Evolutionary conservation across 2,329 filamentous ascomycete genomes (phyloP), one percentile per base, ranked within the genome.

Genomic region (Neofusicoccum kwambonambiense): DNA sequence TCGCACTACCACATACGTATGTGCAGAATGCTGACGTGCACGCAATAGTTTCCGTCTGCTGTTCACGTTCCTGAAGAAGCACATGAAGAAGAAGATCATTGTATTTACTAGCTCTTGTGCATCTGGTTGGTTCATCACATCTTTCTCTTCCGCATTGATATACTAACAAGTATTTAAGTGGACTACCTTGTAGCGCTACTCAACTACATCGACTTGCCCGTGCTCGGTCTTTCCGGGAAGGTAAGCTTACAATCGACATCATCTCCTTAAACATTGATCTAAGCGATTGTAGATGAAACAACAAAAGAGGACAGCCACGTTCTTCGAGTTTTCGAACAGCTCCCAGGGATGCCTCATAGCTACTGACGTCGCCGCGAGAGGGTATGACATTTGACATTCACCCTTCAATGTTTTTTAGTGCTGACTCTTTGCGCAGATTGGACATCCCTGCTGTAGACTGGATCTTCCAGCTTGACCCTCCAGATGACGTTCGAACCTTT

Each of bases 231-330:
- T 7, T 92, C 96, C 77, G 95, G 77, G 39, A 97, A 99, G 81
- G 27, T 31, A 31, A 31, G 27, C 27, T 31, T 31, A 31, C 27
- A 31, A 31, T 31, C 6, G 27, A 31, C 27, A 31, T 1, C 6
- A 1, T 31, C 27, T 31, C 4, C 6, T 31, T 31, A 2, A 31
- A 7, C 6, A 31, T 31, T 31, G 27, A 5, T 31, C 27, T 31
- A 31, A 31, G 27, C 27, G 1, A 31, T 31, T 31, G 27, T 31
- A 31, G 27, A 92, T 97, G 80, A 99, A 99, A 80, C 95, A 99
- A 79, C 93, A 97, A 79, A 97, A 97, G 79, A 91, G 95, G n/a
- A 99, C 95, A 27, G 96, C 96, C 75, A 97, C 93, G 0, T 99
- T 99, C 78, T 99, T 98, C 78, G 94, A 98, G 77, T 99, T 99